Conservation (phyloP, 495 filamentous ascomycete species). For the Rostrohypoxylon terebratum region DNA sequence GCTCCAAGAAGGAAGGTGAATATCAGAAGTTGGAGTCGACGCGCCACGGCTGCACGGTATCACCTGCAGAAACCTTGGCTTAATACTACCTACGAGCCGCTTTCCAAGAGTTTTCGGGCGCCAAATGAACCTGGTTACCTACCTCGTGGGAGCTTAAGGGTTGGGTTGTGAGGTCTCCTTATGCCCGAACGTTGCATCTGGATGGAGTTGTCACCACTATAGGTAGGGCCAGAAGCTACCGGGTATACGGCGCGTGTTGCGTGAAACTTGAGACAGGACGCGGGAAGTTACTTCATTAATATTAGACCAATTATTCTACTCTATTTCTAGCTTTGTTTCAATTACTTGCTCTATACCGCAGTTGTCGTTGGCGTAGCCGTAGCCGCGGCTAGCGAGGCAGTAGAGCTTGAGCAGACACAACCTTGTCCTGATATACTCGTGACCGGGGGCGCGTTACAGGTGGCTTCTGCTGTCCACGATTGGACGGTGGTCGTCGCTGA, state of each 20-base stretch:
- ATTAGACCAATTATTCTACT: constrained; percentile 11
- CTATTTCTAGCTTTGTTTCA: neutral
- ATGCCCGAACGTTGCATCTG: constrained; percentile 29
- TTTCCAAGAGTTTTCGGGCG: neutral
- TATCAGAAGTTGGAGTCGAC: constrained; percentile 1
- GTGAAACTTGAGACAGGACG: neutral
- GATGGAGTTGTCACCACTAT: constrained; percentile 20
- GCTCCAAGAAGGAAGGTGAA: constrained; percentile 3
- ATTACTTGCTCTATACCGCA: neutral
- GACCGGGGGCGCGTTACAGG: constrained; percentile 64
- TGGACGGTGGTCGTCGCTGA: constrained; percentile 51
- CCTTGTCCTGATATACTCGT: constrained; percentile 56
- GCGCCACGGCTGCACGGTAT: constrained; percentile 1
- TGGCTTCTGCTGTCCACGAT: constrained; percentile 59
- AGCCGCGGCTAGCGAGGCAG: constrained; percentile 42
- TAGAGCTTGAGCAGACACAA: constrained; percentile 60
- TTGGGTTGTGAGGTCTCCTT: constrained; percentile 14
- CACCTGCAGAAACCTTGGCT: constrained; percentile 27
- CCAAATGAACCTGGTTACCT: constrained; percentile 1
- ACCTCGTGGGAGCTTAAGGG: constrained; percentile 11
- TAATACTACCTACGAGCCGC: constrained; percentile 24
- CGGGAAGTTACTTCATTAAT: neutral
- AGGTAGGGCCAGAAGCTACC: constrained; percentile 4
- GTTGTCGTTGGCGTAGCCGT: constrained; percentile 20
- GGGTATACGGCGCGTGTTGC: neutral